Conservation (phyloP, 2,329 filamentous ascomycete species). For the Fusarium sp. region DNA sequence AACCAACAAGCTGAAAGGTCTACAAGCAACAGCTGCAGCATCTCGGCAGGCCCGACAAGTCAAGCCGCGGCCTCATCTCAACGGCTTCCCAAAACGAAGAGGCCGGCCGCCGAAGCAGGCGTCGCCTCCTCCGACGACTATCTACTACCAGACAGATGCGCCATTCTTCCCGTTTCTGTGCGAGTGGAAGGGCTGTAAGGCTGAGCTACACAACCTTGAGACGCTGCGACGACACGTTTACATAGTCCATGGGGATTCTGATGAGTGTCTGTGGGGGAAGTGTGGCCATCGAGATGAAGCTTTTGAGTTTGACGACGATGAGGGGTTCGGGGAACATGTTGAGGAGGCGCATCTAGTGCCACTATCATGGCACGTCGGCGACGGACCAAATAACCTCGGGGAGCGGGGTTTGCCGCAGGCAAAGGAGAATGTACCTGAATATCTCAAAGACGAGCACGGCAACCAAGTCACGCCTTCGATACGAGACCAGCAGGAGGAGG, state of each 20-base stretch:
- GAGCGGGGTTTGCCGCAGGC: conserved; percentile 32
- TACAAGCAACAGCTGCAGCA: conserved; percentile 37
- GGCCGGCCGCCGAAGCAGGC: conserved; percentile 56
- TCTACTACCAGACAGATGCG: conserved; percentile 57
- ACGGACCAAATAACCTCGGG: conserved; percentile 62
- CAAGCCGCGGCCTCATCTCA: conserved; percentile 44
- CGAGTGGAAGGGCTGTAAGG: conserved; percentile 69
- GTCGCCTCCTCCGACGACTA: conserved; percentile 53
- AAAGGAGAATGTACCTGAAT: conserved; percentile 56
- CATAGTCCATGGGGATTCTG: conserved; percentile 58
- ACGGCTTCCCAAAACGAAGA: conserved; percentile 51
- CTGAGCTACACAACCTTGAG: conserved; percentile 71
- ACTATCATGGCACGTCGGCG: conserved; percentile 68
- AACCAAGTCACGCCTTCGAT: conserved; percentile 69
- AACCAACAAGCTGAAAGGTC: conserved; percentile 46
- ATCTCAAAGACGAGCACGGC: conserved; percentile 63
- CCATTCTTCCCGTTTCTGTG: conserved; percentile 65
- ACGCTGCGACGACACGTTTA: conserved; percentile 66
- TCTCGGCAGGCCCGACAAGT: conserved; percentile 41
- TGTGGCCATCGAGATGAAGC: conserved; percentile 41
- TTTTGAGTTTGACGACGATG: conserved; percentile 51
- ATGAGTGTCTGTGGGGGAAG: conserved; percentile 49
- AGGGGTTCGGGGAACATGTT: conserved; percentile 62
- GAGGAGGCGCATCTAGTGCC: conserved; percentile 64
- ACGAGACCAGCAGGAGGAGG: conserved; percentile 62